Evolutionary conservation across 2,329 filamentous ascomycete genomes (phyloP).

Genomic region (Diaporthe citri): DNA sequence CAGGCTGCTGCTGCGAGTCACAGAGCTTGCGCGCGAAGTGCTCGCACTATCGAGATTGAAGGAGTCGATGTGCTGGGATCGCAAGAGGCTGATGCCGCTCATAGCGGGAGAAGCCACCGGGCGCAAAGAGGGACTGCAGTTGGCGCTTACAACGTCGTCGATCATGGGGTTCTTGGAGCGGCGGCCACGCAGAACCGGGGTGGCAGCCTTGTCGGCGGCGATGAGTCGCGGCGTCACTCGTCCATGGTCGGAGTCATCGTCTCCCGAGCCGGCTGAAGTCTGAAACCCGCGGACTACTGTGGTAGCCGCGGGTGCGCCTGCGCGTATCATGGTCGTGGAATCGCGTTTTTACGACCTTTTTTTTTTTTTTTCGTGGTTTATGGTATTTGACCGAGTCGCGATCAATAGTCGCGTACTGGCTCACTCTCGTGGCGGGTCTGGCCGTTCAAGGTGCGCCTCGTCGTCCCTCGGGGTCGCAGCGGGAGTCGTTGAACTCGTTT

Average conservation of each 20-base stretch:
- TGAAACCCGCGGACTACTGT: constrained; percentile 68
- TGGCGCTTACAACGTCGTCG: constrained; percentile 70
- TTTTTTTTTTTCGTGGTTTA: not conserved
- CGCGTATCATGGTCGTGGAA: constrained; percentile 57
- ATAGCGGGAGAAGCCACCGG: constrained; percentile 66
- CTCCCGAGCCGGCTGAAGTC: constrained; percentile 66
- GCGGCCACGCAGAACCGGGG: constrained; percentile 53
- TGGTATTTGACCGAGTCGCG: not conserved
- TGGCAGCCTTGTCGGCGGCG: constrained; percentile 43
- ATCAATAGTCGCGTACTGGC: constrained; percentile 16
- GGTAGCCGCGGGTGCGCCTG: constrained; percentile 62
- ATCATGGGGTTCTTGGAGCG: constrained; percentile 56
- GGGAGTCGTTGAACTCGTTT: constrained; percentile 63
- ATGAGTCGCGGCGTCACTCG: constrained; percentile 42
- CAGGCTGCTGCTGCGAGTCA: constrained; percentile 65
- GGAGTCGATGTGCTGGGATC: constrained; percentile 79
- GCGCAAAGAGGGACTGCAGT: constrained; percentile 71
- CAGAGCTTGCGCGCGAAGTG: constrained; percentile 63
- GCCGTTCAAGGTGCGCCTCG: constrained; percentile 64
- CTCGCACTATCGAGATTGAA: constrained; percentile 71
- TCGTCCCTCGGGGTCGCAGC: constrained; percentile 71
- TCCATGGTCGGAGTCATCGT: constrained; percentile 69
- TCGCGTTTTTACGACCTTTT: constrained; percentile 7
- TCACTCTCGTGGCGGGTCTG: constrained; percentile 22
- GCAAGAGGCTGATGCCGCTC: constrained; percentile 85